Percentiles rank a stretch among this genome's conserved stretches.
Conservation (phyloP, 495 filamentous ascomycete genomes). For the Haplographium delicatum region DNA sequence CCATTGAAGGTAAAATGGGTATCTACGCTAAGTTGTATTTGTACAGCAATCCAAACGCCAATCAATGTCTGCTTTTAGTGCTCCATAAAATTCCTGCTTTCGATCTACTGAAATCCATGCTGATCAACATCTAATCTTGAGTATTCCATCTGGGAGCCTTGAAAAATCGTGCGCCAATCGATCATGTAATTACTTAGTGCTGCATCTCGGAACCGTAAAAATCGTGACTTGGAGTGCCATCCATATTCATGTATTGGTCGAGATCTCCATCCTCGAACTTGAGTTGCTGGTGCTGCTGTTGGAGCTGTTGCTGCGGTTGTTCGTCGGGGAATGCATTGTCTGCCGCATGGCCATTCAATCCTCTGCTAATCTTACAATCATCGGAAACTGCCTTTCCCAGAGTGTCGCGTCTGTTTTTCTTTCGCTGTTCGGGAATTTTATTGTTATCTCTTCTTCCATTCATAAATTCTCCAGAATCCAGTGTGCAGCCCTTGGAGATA, state of each 20-base stretch:
- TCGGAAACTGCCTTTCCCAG: constrained; percentile 40
- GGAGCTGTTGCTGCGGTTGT: neutral
- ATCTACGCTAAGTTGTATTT: too few relatives aligned
- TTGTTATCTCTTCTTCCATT: constrained; percentile 34
- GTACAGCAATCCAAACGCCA: too few relatives aligned
- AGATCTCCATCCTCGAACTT: neutral
- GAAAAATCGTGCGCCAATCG: too few relatives aligned
- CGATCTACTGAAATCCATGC: too few relatives aligned
- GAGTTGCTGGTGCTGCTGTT: neutral
- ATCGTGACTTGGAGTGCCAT: neutral
- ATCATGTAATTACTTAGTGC: too few relatives aligned
- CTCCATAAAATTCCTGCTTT: too few relatives aligned
- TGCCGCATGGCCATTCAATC: constrained; percentile 22
- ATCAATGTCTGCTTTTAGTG: too few relatives aligned
- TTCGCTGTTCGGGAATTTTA: constrained; percentile 25
- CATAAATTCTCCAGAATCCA: constrained; percentile 43
- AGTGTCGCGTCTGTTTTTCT: constrained; percentile 34
- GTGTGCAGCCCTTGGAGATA: constrained; percentile 33
- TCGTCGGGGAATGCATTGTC: constrained; percentile 21
- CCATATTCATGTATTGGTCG: constrained; percentile 17
- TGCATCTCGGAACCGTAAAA: constrained; percentile 1
- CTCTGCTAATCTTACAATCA: constrained; percentile 30
- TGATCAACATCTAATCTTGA: too few relatives aligned
- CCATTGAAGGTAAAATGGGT: too few relatives aligned
- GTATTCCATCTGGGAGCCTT: too few relatives aligned